Conservation (phyloP, 306 rosid species). For the Glycine soja region DNA sequence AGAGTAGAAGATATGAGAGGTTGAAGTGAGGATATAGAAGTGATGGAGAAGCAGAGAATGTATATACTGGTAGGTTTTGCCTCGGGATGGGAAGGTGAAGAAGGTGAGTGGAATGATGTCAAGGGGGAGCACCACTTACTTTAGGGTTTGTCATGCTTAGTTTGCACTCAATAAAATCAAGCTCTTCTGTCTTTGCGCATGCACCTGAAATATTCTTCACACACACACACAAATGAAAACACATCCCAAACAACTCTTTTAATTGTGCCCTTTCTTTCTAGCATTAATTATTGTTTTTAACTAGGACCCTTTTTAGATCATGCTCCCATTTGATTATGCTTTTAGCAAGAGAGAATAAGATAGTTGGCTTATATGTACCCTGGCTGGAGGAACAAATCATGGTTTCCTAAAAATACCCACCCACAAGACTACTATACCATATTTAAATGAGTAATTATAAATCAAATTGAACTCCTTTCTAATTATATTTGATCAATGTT, state of each 20-base stretch:
- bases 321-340: constrained; percentile 63
- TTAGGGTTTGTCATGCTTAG: constrained; percentile 97
- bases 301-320: constrained; percentile 62
- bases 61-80: constrained; percentile 72
- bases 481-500: neutral
- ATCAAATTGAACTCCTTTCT: neutral
- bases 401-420: constrained; percentile 18
- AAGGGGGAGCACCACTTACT: constrained; percentile 85
- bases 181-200: constrained; percentile 69
- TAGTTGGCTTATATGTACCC: constrained; percentile 78
- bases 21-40: constrained; percentile 30
- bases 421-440: constrained; percentile 1
- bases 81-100: constrained; percentile 90
- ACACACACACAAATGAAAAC: constrained; percentile 38
- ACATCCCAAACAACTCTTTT: constrained; percentile 64
- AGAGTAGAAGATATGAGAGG: neutral
- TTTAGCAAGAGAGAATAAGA: constrained; percentile 56
- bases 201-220: constrained; percentile 94
- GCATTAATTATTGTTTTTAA: constrained; percentile 62
- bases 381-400: constrained; percentile 43
- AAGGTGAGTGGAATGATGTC: constrained; percentile 99
- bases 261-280: constrained; percentile 61
- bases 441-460: neutral
- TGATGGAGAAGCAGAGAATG: constrained; percentile 46
- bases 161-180: constrained; percentile 83